Evolutionary conservation across 2,329 filamentous ascomycete genomes (phyloP).

Genomic region (Metarhizium album): DNA sequence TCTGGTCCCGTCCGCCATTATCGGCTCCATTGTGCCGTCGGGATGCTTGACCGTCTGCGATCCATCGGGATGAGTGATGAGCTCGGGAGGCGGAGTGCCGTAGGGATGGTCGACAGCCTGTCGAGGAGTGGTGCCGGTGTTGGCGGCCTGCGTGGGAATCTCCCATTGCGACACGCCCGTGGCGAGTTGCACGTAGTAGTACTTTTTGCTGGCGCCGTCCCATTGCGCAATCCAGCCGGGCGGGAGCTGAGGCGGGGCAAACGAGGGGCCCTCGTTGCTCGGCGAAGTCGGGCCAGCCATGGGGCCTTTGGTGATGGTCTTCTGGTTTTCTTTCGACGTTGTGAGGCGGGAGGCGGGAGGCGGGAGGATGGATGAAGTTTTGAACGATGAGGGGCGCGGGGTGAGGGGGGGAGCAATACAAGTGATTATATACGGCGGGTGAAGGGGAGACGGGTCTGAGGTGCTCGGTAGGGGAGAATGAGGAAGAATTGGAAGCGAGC

Average conservation of each 20-base stretch:
- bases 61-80: slow-evolving; percentile 53
- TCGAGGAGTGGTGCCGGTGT: slow-evolving; percentile 48
- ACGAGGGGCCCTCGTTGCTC: slow-evolving; percentile 47
- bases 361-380: neutral
- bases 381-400: neutral
- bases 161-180: slow-evolving; percentile 67
- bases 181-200: slow-evolving; percentile 62
- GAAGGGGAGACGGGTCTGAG: neutral
- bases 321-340: neutral
- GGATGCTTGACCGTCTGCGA: slow-evolving; percentile 49
- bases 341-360: neutral
- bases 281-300: slow-evolving; percentile 51
- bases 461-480: neutral
- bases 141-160: slow-evolving; percentile 53
- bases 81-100: slow-evolving; percentile 42
- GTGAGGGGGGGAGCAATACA: neutral
- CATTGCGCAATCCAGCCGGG: slow-evolving; percentile 61
- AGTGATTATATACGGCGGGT: neutral
- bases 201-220: slow-evolving; percentile 53
- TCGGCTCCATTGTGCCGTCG: slow-evolving; percentile 51
- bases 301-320: slow-evolving; percentile 2
- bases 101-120: slow-evolving; percentile 51
- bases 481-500: neutral
- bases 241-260: slow-evolving; percentile 48
- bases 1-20: slow-evolving; percentile 40